A percentile compares a stretch with the other conserved stretches of the same genome.
Conservation (phyloP, 164 flowering plant genomes). For the Chimonanthus praecox region DNA sequence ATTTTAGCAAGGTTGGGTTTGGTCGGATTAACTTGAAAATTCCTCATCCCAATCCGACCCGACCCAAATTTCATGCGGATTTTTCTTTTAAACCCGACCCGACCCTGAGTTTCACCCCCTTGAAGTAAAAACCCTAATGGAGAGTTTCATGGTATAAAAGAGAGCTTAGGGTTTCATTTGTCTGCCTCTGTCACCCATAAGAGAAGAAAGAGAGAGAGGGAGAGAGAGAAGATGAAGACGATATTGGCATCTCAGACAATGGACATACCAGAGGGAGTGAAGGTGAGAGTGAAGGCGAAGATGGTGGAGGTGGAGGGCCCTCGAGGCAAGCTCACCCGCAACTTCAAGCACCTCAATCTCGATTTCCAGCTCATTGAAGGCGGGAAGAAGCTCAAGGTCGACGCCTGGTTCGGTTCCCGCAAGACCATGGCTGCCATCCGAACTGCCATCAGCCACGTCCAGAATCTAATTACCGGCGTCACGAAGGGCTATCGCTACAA, state of each 20-base stretch:
- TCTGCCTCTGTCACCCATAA: neutral
- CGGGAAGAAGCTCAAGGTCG: constrained; percentile 47
- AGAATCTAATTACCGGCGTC: constrained; percentile 58
- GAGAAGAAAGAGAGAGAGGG: neutral
- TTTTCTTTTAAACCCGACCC: no score
- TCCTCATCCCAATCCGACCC: no score
- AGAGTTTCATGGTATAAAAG: neutral
- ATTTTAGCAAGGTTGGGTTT: no score
- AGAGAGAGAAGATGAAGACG: constrained; percentile 44
- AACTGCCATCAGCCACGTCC: constrained; percentile 58
- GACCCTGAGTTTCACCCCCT: no score
- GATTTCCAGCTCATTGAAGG: constrained; percentile 54
- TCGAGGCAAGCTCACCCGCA: constrained; percentile 41
- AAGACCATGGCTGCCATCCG: constrained; percentile 63
- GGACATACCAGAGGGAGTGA: constrained; percentile 50
- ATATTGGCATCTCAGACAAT: constrained; percentile 56
- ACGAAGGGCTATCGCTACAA: constrained; percentile 63
- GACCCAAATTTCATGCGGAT: no score
- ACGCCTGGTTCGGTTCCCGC: constrained; percentile 64
- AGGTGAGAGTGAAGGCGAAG: constrained; percentile 41
- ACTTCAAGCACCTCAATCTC: constrained; percentile 38
- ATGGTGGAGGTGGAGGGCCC: constrained; percentile 58
- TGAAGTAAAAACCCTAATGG: neutral
- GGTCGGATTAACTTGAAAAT: no score
- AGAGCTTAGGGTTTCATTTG: neutral